Base-by-base conservation (phyloP, 2,329 filamentous ascomycete species). In the Fusarium verticillioides region DNA sequence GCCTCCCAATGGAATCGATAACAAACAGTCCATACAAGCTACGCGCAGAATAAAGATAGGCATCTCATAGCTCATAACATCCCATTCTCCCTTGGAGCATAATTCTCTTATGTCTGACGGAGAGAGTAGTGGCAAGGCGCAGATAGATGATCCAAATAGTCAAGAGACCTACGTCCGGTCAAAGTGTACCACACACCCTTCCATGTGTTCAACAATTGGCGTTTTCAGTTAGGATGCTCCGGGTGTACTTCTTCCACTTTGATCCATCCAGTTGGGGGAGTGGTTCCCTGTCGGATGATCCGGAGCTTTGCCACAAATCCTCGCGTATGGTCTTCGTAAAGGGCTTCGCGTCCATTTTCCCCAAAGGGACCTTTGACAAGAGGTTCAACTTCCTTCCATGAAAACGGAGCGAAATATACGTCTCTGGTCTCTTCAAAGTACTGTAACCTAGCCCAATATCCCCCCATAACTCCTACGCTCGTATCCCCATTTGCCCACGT, bases 231-330 rank as follows among this genome's bases (percentile, higher is more conserved):
- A 1, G 46, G 28, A n/a, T 49, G 4, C 2, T 12, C 0, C 2
- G 6, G 46, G 0, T 0, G 9, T 16, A 11, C 19, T 16, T 4
- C 0, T n/a, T 49, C 28, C 0, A 30, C 26, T n/a, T 49, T 49
- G 9, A 30, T 49, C 46, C 19, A 49, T 49, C 28, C 28, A 30
- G 19, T 49, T 3, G 9, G 28, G 1, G 46, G 26, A 11, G 19
- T 30, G 4, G 28, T n/a, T 32, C 19, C 13, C 46, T 49, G 19
- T 12, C 28, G 46, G 3, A 49, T 18, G 0, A 49, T 32, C 16
- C 9, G 21, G 4, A 49, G 19, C 46, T 18, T 32, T 49, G 46
- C 46, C 13, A 49, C 28, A 32, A 49, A 49, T 21, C 19, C 16
- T 0, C 19, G 28, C 9, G 46, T 49, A 49, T 49, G 13, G 9